Conservation (phyloP, 257 asterid species). For the Osmanthus fragrans region DNA sequence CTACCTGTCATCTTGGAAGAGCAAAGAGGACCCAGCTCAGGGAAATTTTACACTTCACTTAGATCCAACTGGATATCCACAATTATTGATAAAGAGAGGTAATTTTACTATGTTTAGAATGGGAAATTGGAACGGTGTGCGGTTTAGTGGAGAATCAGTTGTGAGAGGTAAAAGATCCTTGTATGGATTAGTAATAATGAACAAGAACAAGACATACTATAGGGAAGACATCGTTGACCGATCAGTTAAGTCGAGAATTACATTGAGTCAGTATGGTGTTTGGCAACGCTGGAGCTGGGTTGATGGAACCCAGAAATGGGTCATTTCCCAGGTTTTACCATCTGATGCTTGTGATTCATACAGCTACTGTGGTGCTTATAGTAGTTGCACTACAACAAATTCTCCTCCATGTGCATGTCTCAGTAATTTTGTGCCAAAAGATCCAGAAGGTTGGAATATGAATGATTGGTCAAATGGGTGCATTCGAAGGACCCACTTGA, state of each 20-base stretch:
- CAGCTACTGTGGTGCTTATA: conserved; percentile 41
- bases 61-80: conserved; percentile 35
- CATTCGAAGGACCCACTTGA: conserved; percentile 21
- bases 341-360: conserved; percentile 39
- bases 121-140: conserved; percentile 48
- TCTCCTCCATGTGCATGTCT: conserved; percentile 40
- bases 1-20: conserved; percentile 45
- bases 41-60: conserved; percentile 31
- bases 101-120: not conserved
- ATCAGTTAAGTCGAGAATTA: conserved; percentile 14
- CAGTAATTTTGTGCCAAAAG: conserved; percentile 31
- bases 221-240: not conserved
- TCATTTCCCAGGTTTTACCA: conserved; percentile 14
- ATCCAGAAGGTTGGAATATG: conserved; percentile 9
- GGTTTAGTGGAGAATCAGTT: conserved; percentile 35
- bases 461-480: conserved; percentile 35
- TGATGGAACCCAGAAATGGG: conserved; percentile 32
- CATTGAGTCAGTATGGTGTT: conserved; percentile 22
- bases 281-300: conserved; percentile 32
- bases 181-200: conserved; percentile 20
- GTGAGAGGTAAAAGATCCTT: conserved; percentile 2
- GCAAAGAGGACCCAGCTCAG: conserved; percentile 38
- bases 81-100: conserved; percentile 16
- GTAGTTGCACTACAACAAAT: conserved; percentile 27
- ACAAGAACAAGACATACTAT: conserved; percentile 16